Evolutionary conservation across 2,329 filamentous ascomycete species (phyloP).

Genomic region (Colletotrichum falcatum): DNA sequence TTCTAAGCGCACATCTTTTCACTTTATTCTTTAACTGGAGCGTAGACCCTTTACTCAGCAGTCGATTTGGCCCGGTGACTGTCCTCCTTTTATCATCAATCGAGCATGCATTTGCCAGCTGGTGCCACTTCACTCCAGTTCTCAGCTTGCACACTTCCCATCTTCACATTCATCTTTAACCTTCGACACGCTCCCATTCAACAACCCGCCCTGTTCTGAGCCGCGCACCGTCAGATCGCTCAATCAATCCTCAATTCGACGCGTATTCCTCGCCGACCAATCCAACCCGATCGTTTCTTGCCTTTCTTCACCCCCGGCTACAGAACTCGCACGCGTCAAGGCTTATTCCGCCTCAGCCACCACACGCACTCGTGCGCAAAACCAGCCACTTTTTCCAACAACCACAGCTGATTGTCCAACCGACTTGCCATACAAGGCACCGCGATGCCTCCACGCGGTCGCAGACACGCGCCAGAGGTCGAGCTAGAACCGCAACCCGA

Average conservation of each 20-base stretch:
- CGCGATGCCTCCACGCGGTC: constrained; percentile 28
- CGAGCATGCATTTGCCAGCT: neutral
- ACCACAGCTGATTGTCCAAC: neutral
- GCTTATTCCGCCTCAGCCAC: too few relatives aligned
- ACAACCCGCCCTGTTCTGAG: neutral
- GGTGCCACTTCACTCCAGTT: neutral
- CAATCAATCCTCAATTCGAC: neutral
- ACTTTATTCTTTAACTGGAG: too few relatives aligned
- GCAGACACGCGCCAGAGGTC: constrained; percentile 20
- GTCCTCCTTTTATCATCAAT: too few relatives aligned
- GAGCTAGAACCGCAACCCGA: constrained; percentile 5
- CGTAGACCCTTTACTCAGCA: too few relatives aligned
- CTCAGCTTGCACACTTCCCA: neutral
- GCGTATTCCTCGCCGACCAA: neutral
- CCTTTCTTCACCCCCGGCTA: neutral
- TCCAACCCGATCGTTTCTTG: neutral
- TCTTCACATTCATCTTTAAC: neutral
- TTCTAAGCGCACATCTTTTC: too few relatives aligned
- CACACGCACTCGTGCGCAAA: neutral
- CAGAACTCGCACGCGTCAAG: neutral
- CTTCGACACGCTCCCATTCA: neutral
- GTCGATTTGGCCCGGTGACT: too few relatives aligned
- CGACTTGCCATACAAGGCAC: neutral
- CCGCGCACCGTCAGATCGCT: neutral
- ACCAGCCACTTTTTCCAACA: neutral